Conservation (phyloP, 2,329 filamentous ascomycete species). For the Neonectria ditissima region DNA sequence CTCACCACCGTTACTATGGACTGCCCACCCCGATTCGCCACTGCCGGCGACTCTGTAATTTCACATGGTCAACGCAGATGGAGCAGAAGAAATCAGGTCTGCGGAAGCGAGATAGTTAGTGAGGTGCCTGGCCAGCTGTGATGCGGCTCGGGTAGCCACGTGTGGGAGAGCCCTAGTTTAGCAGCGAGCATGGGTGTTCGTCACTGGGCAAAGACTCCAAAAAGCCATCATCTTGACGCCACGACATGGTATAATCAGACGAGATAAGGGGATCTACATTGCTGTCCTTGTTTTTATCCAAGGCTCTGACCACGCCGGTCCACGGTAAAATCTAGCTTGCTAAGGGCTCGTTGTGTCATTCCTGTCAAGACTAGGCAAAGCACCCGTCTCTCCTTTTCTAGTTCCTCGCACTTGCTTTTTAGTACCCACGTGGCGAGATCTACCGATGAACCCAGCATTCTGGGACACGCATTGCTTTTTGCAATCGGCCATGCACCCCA, state of each 20-base stretch:
- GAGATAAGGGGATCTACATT: neutral
- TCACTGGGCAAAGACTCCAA: neutral
- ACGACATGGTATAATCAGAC: neutral
- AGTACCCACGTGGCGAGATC: conserved; percentile 3
- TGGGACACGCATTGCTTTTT: conserved; percentile 10
- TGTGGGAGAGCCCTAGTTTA: neutral
- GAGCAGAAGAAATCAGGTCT: neutral
- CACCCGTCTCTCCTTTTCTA: neutral
- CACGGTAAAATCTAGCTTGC: neutral
- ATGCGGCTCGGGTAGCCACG: neutral
- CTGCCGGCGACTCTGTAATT: neutral
- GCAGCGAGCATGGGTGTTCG: neutral
- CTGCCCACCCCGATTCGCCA: neutral
- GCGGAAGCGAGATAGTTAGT: neutral
- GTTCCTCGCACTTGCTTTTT: conserved; percentile 5
- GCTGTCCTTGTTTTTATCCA: neutral
- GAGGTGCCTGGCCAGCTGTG: neutral
- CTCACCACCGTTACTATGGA: neutral
- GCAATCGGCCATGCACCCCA: conserved; percentile 7
- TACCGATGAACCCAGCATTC: neutral
- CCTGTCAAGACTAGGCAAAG: neutral
- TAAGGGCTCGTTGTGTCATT: neutral
- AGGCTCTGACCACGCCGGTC: neutral
- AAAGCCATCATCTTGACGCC: neutral
- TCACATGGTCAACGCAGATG: neutral